Evolutionary conservation across 495 filamentous ascomycete species (phyloP).

Genomic region (Pyronema omphalodes): DNA sequence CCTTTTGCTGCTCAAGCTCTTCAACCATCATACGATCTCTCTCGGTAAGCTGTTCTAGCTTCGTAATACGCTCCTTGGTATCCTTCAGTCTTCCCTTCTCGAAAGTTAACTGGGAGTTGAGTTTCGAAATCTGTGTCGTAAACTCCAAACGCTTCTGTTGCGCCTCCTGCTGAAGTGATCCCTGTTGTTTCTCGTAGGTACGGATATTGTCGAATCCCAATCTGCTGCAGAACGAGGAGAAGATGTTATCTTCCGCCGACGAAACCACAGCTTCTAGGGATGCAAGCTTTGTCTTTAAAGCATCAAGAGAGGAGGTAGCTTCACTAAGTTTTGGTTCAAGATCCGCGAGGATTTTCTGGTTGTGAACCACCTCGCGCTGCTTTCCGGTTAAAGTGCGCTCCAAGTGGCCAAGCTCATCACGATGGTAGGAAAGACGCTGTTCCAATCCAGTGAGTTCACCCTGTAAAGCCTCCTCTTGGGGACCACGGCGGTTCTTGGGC

Average conservation of each 20-base stretch:
- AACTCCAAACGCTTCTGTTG: constrained; percentile 74
- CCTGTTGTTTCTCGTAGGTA: constrained; percentile 82
- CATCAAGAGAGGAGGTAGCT: constrained; percentile 45
- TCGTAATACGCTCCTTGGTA: constrained; percentile 49
- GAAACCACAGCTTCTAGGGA: constrained; percentile 60
- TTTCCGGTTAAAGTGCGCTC: constrained; percentile 76
- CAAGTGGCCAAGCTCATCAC: constrained; percentile 48
- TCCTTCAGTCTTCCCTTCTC: constrained; percentile 50
- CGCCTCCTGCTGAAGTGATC: constrained; percentile 72
- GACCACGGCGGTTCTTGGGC: constrained; percentile 49
- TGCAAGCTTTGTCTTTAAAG: constrained; percentile 44
- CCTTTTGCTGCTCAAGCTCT: constrained; percentile 54
- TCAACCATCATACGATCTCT: constrained; percentile 46
- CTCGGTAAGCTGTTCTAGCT: constrained; percentile 44
- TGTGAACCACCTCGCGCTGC: constrained; percentile 59
- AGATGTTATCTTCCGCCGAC: constrained; percentile 75
- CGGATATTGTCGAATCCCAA: constrained; percentile 79
- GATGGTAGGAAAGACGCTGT: constrained; percentile 48
- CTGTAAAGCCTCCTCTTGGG: constrained; percentile 62
- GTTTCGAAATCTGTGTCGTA: constrained; percentile 57
- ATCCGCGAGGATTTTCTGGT: constrained; percentile 49
- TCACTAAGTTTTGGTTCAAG: constrained; percentile 61
- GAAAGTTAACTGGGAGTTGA: constrained; percentile 63
- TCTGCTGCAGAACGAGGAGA: constrained; percentile 66
- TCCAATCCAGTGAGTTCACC: constrained; percentile 71